Percentiles rank a stretch among this genome's conserved stretches.
phyloP scores from a whole-genome alignment of 1,284 basidiomycete species.

The Puccinia sorghi region DNA sequence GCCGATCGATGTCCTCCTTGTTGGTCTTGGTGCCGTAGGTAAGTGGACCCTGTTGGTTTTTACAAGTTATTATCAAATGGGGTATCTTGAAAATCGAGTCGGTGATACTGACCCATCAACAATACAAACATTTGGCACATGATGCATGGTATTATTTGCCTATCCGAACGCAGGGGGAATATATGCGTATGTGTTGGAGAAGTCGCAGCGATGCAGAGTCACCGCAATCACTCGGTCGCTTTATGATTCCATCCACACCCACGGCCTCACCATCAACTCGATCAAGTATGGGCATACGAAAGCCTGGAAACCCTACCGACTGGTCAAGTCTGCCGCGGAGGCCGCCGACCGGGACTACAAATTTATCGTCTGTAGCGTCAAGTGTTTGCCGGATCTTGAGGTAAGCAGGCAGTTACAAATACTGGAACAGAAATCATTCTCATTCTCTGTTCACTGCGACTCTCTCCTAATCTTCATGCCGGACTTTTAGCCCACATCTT shows the following conservation, averaged over 20 bases:
- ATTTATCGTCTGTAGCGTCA: conserved; percentile 33
- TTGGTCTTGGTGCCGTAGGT: conserved; percentile 43
- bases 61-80: not conserved
- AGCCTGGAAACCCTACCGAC: conserved; percentile 51
- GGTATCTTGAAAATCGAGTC: no score
- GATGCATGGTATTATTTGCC: not conserved
- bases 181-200: conserved; percentile 38
- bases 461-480: not conserved
- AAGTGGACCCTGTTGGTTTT: not conserved
- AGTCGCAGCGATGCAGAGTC: conserved; percentile 32
- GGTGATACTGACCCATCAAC: no score
- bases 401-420: conserved; percentile 14
- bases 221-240: conserved; percentile 40
- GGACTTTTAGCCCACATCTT: conserved; percentile 16
- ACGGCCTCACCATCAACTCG: conserved; percentile 35
- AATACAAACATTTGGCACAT: no score
- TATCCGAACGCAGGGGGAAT: conserved; percentile 27
- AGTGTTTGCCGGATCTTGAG: conserved; percentile 53
- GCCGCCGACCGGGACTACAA: conserved; percentile 46
- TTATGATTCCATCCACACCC: conserved; percentile 16
- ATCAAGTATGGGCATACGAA: conserved; percentile 24
- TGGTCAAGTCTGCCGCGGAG: conserved; percentile 51
- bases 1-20: conserved; percentile 37
- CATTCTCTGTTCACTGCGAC: not conserved
- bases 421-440: not conserved